phyloP scores from a whole-genome alignment of 1,284 basidiomycete species.

The Puccinia polysora region DNA sequence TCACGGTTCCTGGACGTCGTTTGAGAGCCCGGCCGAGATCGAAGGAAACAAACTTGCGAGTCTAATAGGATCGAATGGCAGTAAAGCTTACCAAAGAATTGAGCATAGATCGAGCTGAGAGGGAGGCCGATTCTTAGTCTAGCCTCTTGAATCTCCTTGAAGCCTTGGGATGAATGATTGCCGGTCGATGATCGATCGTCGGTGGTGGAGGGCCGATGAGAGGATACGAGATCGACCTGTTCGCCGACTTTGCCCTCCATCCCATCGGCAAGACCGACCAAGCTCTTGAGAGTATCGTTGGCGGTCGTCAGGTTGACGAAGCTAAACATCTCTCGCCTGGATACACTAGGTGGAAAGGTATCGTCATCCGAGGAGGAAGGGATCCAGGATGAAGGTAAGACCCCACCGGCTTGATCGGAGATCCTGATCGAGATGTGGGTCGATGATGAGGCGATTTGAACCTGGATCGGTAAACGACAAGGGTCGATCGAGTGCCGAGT shows the following conservation, averaged over 20 bases:
- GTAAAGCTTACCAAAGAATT: conserved; percentile 57
- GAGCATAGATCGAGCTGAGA: conserved; percentile 78
- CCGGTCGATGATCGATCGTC: conserved; percentile 53
- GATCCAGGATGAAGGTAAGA: conserved; percentile 9
- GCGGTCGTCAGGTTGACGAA: conserved; percentile 31
- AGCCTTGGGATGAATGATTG: neutral
- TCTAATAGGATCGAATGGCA: neutral
- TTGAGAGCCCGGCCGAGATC: conserved; percentile 11
- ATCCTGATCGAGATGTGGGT: conserved; percentile 71
- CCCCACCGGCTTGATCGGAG: conserved; percentile 69
- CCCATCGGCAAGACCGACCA: conserved; percentile 56
- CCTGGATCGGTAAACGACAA: conserved; percentile 61
- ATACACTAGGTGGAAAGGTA: conserved; percentile 20
- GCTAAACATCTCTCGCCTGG: conserved; percentile 36
- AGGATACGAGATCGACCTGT: conserved; percentile 56
- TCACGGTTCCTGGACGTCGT: neutral
- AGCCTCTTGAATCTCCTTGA: conserved; percentile 57
- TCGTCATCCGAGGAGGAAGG: conserved; percentile 1
- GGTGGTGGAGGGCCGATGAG: neutral
- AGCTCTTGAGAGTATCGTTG: conserved; percentile 66
- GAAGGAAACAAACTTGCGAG: neutral
- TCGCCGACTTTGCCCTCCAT: conserved; percentile 70
- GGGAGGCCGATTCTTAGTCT: conserved; percentile 69
- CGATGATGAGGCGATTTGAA: conserved; percentile 68
- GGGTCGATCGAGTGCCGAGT: conserved; percentile 44